Base-by-base conservation (phyloP, 805 yeast genomes). In the Lachancea fermentati region DNA sequence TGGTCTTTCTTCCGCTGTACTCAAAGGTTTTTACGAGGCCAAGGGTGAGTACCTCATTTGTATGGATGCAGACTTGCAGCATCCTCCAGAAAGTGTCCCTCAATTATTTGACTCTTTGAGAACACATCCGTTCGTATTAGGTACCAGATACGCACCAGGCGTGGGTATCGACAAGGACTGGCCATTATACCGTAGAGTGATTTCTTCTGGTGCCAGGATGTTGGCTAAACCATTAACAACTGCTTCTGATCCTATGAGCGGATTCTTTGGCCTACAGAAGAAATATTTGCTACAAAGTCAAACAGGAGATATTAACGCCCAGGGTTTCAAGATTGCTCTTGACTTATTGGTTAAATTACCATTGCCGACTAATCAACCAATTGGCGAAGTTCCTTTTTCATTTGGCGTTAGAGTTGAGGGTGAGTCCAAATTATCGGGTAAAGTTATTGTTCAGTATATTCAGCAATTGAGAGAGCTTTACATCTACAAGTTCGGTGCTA, bases 351-450 rank as follows among this genome's bases (percentile, higher is more conserved):
- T 73, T 15, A 72, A 72, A 48, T 45, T 70, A 31, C 73, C 73
- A 32, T 55, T 72, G 32, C 52, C 58, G 15, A 44, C 43, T 15
- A 40, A 51, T 22, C 52, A 60, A 26, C 48, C 57, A 13, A 60
- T 72, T 35, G 75, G 75, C 44, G 77, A 72, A 48, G 63, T 71
- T 30, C 73, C 75, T 37, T 72, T 71, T 45, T 68, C 73, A 5
- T 72, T 72, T 45, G 77, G 76, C 54, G 75, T 72, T 19, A 71
- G 77, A 63, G 69, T 74, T 8, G 76, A 70, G 51, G 77, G 77
- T 56, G 77, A 72, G 46, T 70, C 75, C 29, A 72, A 72, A 48
- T 58, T 72, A 26, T 66, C 71, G 6, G 67, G 73, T 38, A 72
- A 72, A 46, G 77, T 72, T 32, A 70, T 71, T 63, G 53, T 72